Conservation (phyloP, 768 basidiomycete species). For the Boletus tylopilopsis region DNA sequence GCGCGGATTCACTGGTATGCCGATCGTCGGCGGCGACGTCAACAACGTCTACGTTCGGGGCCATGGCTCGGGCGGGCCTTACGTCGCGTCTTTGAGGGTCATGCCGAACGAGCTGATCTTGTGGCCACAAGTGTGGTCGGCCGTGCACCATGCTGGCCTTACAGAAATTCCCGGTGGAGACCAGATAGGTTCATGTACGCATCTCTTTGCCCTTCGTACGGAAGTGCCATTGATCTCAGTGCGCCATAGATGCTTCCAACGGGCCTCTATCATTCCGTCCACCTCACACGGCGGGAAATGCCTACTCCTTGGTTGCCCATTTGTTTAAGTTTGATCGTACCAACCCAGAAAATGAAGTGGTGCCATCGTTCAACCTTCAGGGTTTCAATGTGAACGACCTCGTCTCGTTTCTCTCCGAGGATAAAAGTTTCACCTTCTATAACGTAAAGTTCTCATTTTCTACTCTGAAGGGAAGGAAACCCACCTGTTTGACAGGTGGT, state of each 20-base stretch:
- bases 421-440: constrained; percentile 1
- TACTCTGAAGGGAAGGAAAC: not conserved
- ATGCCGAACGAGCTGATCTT: too few relatives aligned
- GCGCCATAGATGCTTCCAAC: not conserved
- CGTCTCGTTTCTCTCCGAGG: not conserved
- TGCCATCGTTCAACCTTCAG: not conserved
- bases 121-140: not conserved
- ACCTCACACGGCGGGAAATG: not conserved
- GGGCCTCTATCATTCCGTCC: constrained; percentile 7
- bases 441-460: not conserved
- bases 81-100: not conserved
- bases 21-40: constrained; percentile 3
- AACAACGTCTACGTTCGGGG: constrained; percentile 6
- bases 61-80: not conserved
- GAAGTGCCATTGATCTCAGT: not conserved
- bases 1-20: constrained; percentile 5
- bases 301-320: constrained; percentile 8
- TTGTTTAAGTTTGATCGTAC: not conserved
- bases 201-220: not conserved
- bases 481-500: not conserved
- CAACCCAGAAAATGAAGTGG: not conserved
- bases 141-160: not conserved
- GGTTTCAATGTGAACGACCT: not conserved
- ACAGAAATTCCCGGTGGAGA: not conserved
- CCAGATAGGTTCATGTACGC: not conserved